phyloP scores from a whole-genome alignment of 139 green algal genomes.

The Picochlorum sp. region DNA sequence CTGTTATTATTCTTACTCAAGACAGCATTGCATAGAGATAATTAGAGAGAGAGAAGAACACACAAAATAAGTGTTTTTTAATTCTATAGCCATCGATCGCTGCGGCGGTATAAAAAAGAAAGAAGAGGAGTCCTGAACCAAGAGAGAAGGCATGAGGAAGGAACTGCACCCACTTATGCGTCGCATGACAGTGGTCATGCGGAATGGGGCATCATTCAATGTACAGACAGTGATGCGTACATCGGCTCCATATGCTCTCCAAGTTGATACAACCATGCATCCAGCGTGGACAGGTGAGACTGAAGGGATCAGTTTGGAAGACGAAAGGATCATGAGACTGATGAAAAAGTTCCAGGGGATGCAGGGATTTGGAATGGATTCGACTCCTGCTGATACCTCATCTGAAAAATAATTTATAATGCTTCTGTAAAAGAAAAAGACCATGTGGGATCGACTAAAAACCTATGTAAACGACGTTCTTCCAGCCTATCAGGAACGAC shows the following conservation, averaged over 20 bases:
- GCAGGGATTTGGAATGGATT: not conserved
- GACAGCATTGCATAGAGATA: no score
- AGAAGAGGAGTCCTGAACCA: no score
- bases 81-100: no score
- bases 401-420: not conserved
- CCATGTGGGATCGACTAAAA: no score
- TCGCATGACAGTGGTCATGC: conserved; percentile 23
- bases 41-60: no score
- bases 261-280: conserved; percentile 29
- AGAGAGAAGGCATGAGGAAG: conserved; percentile 2
- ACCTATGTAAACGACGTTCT: not conserved
- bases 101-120: no score
- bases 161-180: conserved; percentile 30
- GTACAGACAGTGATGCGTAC: conserved; percentile 16
- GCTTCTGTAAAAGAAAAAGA: not conserved
- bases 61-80: no score
- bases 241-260: conserved; percentile 19
- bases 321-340: conserved; percentile 12
- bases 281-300: conserved; percentile 26
- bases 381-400: no score
- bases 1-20: no score
- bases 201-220: conserved; percentile 28
- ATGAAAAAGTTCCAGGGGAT: conserved; percentile 15
- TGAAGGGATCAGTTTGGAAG: conserved; percentile 18
- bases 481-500: not conserved